These are phyloP conservation scores for Trypanosoma congolense DNA, from an alignment of 208 protist species.

Conservation along the genomic window DNA sequence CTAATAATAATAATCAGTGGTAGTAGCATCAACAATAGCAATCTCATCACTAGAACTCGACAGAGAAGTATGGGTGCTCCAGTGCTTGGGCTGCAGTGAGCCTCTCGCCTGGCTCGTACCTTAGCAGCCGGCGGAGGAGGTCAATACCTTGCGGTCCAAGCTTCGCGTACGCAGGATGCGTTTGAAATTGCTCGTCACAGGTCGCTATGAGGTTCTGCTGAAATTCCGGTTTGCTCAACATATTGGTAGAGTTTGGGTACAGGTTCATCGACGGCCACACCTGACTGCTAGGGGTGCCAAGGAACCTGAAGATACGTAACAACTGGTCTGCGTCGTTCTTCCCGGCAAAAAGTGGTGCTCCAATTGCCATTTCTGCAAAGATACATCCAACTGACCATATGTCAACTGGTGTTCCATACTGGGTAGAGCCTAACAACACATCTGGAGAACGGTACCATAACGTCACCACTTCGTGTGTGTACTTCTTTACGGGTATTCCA, in stretches of 20 bases:
- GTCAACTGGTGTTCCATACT: slow-evolving; percentile 88
- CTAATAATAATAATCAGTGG: background rate
- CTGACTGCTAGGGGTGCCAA: slow-evolving; percentile 91
- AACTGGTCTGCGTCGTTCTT: slow-evolving; percentile 94
- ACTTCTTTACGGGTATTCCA: slow-evolving; percentile 82
- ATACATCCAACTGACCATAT: slow-evolving; percentile 94
- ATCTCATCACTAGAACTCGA: slow-evolving; percentile 40
- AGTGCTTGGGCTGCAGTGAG: slow-evolving; percentile 76
- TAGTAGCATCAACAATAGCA: slow-evolving; percentile 2
- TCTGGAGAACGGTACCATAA: slow-evolving; percentile 95
- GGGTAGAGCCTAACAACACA: slow-evolving; percentile 82
- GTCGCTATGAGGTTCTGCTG: slow-evolving; percentile 48
- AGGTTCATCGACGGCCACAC: slow-evolving; percentile 89
- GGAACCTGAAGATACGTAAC: slow-evolving; percentile 92
- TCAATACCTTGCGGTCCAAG: slow-evolving; percentile 60
- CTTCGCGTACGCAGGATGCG: slow-evolving; percentile 45
- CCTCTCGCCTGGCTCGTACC: slow-evolving; percentile 69
- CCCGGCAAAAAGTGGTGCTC: slow-evolving; percentile 94
- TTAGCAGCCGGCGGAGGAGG: slow-evolving; percentile 59
- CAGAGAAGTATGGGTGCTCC: slow-evolving; percentile 79
- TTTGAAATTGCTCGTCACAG: slow-evolving; percentile 42
- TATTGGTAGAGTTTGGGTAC: slow-evolving; percentile 78
- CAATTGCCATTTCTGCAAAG: slow-evolving; percentile 91
- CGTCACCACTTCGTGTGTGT: slow-evolving; percentile 90
- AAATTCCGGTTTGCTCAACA: slow-evolving; percentile 70